Percentiles rank a stretch among this genome's conserved stretches.
Conservation (phyloP, 306 rosid genomes). For the Sicyos edulis region DNA sequence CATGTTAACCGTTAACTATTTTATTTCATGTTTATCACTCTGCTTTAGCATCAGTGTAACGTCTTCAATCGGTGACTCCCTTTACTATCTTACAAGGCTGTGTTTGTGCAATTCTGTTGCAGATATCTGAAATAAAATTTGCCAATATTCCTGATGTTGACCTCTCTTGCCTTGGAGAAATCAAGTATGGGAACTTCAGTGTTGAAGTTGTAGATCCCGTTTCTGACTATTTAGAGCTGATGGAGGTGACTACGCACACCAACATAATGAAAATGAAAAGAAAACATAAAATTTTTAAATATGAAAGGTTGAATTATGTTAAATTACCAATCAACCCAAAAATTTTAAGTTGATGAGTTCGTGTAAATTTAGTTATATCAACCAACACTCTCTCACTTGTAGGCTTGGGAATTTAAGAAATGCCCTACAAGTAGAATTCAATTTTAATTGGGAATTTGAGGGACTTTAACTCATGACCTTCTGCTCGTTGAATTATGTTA, state of each 20-base stretch:
- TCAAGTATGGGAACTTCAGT: conserved; percentile 61
- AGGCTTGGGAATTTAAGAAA: no score
- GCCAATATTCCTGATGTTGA: conserved; percentile 91
- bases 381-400: no score
- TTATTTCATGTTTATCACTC: neutral
- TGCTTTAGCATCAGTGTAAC: conserved; percentile 3
- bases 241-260: conserved; percentile 52
- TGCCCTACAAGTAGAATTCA: no score
- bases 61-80: neutral
- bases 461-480: no score
- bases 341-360: no score
- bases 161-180: conserved; percentile 63
- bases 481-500: no score
- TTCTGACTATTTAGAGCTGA: conserved; percentile 80
- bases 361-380: no score
- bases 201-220: conserved; percentile 93
- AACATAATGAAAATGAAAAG: conserved; percentile 12
- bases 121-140: conserved; percentile 74
- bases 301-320: neutral
- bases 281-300: neutral
- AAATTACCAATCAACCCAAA: no score
- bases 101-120: conserved; percentile 26
- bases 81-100: neutral
- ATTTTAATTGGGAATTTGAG: no score
- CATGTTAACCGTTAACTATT: neutral